phyloP scores from a whole-genome alignment of 371 early-diverging fungal genomes.

The Ordospora colligata region DNA sequence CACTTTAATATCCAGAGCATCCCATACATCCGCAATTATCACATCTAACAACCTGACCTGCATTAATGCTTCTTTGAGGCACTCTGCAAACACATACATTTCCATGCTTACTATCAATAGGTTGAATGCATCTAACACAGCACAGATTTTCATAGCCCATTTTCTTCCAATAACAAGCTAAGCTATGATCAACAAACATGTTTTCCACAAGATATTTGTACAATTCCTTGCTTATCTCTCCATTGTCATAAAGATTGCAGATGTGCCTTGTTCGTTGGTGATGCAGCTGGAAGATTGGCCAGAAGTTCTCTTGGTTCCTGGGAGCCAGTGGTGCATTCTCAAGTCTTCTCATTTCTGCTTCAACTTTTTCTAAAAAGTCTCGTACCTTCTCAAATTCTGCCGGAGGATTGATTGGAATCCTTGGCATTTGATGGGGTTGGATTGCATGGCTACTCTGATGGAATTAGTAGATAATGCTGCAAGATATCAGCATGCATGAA shows the following conservation, averaged over 20 bases:
- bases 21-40: slow-evolving; percentile 45
- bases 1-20: slow-evolving; percentile 35
- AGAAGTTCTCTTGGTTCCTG: neutral
- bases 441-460: too few relatives aligned
- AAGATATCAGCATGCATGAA: too few relatives aligned
- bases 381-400: slow-evolving; percentile 1
- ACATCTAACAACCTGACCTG: slow-evolving; percentile 67
- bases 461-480: too few relatives aligned
- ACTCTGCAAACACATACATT: slow-evolving; percentile 93
- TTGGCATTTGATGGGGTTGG: neutral
- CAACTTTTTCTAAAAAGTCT: neutral
- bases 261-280: slow-evolving; percentile 79
- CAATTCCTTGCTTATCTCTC: slow-evolving; percentile 76
- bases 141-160: slow-evolving; percentile 91
- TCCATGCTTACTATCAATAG: slow-evolving; percentile 86
- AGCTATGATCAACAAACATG: slow-evolving; percentile 76
- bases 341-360: neutral
- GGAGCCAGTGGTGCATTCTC: neutral
- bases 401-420: slow-evolving; percentile 2
- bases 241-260: slow-evolving; percentile 80
- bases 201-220: slow-evolving; percentile 80
- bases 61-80: slow-evolving; percentile 67
- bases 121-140: slow-evolving; percentile 86
- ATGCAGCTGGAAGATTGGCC: slow-evolving; percentile 75
- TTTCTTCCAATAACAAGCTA: slow-evolving; percentile 95